Percentiles rank a stretch among this genome's conserved stretches.
These are phyloP conservation scores for Jatropha curcas DNA, from an alignment of 345 rosid genomes.

Conservation along the genomic window DNA sequence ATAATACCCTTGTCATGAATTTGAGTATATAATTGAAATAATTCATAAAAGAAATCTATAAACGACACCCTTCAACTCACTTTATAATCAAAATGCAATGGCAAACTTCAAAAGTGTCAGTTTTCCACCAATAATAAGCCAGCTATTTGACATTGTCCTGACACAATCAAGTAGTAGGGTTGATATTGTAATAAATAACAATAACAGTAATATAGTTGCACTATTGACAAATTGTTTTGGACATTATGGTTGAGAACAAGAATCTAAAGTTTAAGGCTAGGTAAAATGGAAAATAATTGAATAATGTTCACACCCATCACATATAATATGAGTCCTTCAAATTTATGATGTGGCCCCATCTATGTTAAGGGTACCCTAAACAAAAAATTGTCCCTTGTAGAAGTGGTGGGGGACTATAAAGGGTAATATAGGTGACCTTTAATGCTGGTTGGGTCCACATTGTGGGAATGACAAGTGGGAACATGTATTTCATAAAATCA, in stretches of 20 bases:
- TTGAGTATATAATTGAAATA: too few species aligned
- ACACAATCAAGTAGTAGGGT: neutral
- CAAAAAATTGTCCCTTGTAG: too few species aligned
- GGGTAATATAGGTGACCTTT: too few species aligned
- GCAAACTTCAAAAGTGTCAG: neutral
- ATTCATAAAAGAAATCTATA: too few species aligned
- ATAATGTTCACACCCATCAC: neutral
- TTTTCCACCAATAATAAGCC: constrained; percentile 2
- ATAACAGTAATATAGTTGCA: neutral
- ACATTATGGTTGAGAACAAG: neutral
- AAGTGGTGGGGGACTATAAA: too few species aligned
- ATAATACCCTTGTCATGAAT: too few species aligned
- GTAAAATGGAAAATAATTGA: neutral
- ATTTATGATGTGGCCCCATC: neutral
- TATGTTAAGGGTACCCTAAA: neutral
- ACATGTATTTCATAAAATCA: too few species aligned
- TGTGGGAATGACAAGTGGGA: neutral
- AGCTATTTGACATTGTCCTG: neutral
- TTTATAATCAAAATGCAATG: too few species aligned
- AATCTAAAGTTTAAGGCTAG: neutral
- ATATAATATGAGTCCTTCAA: too few species aligned
- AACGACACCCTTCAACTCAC: too few species aligned
- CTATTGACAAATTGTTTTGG: neutral
- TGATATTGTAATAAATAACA: too few species aligned
- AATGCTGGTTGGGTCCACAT: neutral